phyloP scores from a whole-genome alignment of 75 land plant genomes.

The Ceratopteris richardii region DNA sequence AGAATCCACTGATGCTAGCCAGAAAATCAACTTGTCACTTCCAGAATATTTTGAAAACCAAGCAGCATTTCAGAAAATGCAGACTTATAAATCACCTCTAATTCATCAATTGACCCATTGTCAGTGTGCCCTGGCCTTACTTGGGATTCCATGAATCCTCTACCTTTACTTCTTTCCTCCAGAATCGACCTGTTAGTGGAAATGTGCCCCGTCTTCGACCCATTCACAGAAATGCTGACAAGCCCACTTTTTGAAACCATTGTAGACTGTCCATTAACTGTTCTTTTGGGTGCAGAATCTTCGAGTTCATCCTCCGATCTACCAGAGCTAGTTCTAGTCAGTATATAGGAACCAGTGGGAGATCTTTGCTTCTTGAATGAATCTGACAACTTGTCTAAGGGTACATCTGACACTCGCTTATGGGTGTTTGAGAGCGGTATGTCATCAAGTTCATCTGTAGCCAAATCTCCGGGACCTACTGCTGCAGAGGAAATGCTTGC shows the following conservation, averaged over 20 bases:
- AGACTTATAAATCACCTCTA: neutral
- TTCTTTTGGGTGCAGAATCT: neutral
- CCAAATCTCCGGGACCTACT: too few relatives aligned
- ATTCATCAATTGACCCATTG: conserved; percentile 1
- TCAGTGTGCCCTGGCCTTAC: neutral
- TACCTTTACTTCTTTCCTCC: neutral
- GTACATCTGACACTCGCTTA: too few relatives aligned
- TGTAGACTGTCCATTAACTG: conserved; percentile 1
- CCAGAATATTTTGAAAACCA: neutral
- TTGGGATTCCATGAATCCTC: neutral
- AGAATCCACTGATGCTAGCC: neutral
- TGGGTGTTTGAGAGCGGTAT: too few relatives aligned
- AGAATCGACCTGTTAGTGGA: neutral
- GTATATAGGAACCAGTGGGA: too few relatives aligned
- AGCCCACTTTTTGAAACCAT: neutral
- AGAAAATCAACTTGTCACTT: neutral
- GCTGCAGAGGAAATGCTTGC: too few relatives aligned
- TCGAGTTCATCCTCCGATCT: neutral
- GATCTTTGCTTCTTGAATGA: too few relatives aligned
- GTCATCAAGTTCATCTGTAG: too few relatives aligned
- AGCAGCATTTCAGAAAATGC: neutral
- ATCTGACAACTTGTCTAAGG: too few relatives aligned
- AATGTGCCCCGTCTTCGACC: neutral
- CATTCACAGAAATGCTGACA: neutral
- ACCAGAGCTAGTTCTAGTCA: too few relatives aligned